Percentiles rank a stretch among this genome's conserved stretches.
phyloP scores from a whole-genome alignment of 495 filamentous ascomycete genomes.

The Cryomyces minteri region DNA sequence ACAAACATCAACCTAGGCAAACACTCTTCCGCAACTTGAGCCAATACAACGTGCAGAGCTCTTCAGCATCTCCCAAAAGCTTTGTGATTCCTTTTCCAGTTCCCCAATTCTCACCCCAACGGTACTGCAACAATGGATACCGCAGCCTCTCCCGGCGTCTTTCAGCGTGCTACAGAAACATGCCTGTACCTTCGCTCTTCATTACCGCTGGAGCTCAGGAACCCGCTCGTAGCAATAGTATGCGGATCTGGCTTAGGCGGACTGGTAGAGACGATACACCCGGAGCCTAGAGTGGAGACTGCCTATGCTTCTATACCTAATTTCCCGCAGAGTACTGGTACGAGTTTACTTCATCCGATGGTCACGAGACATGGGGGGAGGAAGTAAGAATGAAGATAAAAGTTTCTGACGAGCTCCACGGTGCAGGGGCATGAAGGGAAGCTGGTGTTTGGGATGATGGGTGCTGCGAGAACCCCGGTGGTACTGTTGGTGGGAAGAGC shows the following conservation, averaged over 20 bases:
- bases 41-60: too few relatives aligned
- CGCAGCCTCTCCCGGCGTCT: constrained; percentile 4
- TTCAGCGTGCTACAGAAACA: constrained; percentile 16
- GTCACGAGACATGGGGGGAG: background rate
- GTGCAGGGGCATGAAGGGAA: constrained; percentile 58
- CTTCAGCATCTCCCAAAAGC: too few relatives aligned
- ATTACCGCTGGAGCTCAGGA: constrained; percentile 27
- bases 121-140: background rate
- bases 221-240: constrained; percentile 47
- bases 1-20: too few relatives aligned
- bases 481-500: constrained; percentile 58
- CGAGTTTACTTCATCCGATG: constrained; percentile 1
- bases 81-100: too few relatives aligned
- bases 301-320: constrained; percentile 44
- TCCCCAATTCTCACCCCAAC: too few relatives aligned
- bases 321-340: constrained; percentile 49
- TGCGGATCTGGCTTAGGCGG: constrained; percentile 59
- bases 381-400: constrained; percentile 1
- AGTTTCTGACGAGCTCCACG: constrained; percentile 7
- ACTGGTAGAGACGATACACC: constrained; percentile 39
- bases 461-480: constrained; percentile 31
- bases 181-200: constrained; percentile 9
- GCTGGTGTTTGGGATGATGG: constrained; percentile 50
- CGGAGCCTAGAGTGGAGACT: constrained; percentile 33
- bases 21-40: too few relatives aligned